Conservation (phyloP, 176 grass and related monocot genomes). For the Poa pratensis region DNA sequence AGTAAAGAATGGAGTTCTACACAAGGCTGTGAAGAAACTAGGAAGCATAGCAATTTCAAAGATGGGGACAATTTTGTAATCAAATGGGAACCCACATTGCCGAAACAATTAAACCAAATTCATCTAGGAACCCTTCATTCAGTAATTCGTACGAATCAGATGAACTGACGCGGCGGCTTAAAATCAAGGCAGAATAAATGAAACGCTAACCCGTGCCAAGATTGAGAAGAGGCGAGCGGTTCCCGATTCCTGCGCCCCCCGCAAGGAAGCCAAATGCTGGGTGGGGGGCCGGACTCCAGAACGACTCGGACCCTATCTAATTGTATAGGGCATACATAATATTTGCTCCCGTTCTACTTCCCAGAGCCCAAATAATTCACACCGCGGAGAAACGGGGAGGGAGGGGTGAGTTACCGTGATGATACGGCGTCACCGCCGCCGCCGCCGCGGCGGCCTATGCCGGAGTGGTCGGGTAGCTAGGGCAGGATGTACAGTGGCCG, state of each 20-base stretch:
- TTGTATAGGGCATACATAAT: background rate
- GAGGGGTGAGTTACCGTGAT: slow-evolving; percentile 3
- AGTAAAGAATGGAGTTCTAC: background rate
- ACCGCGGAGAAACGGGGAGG: background rate
- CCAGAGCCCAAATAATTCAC: background rate
- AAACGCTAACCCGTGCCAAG: background rate
- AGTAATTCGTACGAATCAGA: background rate
- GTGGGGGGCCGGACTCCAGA: background rate
- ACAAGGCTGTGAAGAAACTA: background rate
- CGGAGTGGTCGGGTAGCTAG: slow-evolving; percentile 5
- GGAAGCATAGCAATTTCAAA: background rate
- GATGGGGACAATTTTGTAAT: background rate
- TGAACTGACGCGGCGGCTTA: background rate
- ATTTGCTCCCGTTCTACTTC: background rate
- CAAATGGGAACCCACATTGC: background rate
- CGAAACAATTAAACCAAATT: background rate
- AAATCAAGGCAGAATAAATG: background rate
- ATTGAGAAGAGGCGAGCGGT: background rate
- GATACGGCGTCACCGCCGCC: slow-evolving; percentile 2
- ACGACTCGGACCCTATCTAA: background rate
- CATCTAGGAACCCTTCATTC: background rate
- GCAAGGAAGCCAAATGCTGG: background rate
- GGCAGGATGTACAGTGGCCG: background rate
- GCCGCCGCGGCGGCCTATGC: background rate
- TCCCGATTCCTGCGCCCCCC: background rate